A percentile compares a stretch with the other conserved stretches of the same genome.
These are phyloP conservation scores for Phyllosticta citriasiana DNA, from an alignment of 2,329 filamentous ascomycete genomes.

Conservation along the genomic window DNA sequence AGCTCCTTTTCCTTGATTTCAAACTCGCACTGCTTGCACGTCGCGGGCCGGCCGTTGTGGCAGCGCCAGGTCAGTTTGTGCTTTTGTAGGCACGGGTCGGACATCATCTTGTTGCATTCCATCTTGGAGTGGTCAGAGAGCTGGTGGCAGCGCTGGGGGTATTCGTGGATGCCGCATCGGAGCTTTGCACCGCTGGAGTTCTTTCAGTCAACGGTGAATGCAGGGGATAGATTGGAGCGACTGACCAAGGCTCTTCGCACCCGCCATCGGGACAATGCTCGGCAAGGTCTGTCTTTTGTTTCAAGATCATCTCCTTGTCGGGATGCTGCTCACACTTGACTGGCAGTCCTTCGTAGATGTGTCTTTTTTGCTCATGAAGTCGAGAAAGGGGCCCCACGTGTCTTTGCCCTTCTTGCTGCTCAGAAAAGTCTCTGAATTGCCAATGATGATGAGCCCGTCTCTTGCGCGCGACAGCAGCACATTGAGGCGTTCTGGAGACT, in stretches of 20 bases:
- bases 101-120: slow-evolving; percentile 34
- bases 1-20: slow-evolving; percentile 40
- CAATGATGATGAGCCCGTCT: slow-evolving; percentile 57
- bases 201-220: background rate
- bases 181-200: slow-evolving; percentile 38
- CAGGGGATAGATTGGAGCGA: slow-evolving; percentile 7
- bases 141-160: slow-evolving; percentile 53
- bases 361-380: slow-evolving; percentile 40
- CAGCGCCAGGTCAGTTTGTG: slow-evolving; percentile 45
- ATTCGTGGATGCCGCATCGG: slow-evolving; percentile 50
- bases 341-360: slow-evolving; percentile 33
- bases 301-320: slow-evolving; percentile 37
- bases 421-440: slow-evolving; percentile 59
- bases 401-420: slow-evolving; percentile 46
- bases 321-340: slow-evolving; percentile 32
- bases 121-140: slow-evolving; percentile 49
- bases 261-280: slow-evolving; percentile 58
- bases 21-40: slow-evolving; percentile 43
- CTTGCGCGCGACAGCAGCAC: slow-evolving; percentile 60
- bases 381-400: slow-evolving; percentile 50
- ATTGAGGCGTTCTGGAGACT: slow-evolving; percentile 55
- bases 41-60: slow-evolving; percentile 21
- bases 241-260: slow-evolving; percentile 53
- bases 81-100: slow-evolving; percentile 40
- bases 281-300: slow-evolving; percentile 48